Conservation (phyloP, 2,329 filamentous ascomycete species). For the Cercospora brassicicola region DNA sequence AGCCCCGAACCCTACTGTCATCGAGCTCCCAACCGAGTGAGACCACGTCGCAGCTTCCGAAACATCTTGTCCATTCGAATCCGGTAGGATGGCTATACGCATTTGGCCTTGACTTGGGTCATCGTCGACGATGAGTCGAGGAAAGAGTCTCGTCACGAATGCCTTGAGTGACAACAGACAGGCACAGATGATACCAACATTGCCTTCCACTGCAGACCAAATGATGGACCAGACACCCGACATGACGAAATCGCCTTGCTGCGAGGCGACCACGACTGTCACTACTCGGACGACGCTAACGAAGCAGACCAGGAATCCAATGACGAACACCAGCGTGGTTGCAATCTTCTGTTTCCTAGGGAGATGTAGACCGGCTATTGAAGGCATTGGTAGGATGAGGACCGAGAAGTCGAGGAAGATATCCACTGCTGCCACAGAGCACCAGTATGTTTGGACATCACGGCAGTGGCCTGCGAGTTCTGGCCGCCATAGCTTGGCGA, state of each 20-base stretch:
- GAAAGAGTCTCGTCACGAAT: slow-evolving; percentile 41
- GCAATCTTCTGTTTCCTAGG: slow-evolving; percentile 46
- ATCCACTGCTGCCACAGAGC: slow-evolving; percentile 47
- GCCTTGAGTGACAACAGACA: slow-evolving; percentile 48
- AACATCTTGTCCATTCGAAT: background rate
- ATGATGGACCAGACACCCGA: slow-evolving; percentile 45
- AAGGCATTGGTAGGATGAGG: slow-evolving; percentile 49
- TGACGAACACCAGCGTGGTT: slow-evolving; percentile 46
- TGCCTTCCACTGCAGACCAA: slow-evolving; percentile 47
- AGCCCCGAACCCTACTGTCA: background rate
- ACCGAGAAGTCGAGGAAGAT: slow-evolving; percentile 49
- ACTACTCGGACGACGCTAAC: slow-evolving; percentile 32
- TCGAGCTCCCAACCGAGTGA: background rate
- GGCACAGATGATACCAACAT: slow-evolving; percentile 48
- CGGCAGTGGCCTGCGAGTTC: slow-evolving; percentile 40
- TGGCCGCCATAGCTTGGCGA: slow-evolving; percentile 46
- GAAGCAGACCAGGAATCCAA: slow-evolving; percentile 43
- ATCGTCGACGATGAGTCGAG: slow-evolving; percentile 34
- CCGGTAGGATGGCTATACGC: background rate
- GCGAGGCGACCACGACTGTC: slow-evolving; percentile 27
- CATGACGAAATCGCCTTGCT: slow-evolving; percentile 29
- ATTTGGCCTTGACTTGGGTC: background rate
- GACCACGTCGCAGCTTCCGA: background rate
- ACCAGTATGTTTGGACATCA: slow-evolving; percentile 45
- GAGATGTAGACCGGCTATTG: slow-evolving; percentile 44